Evolutionary conservation across 106 monocot species (phyloP).

Genomic region (Alisma plantagoaquatica): DNA sequence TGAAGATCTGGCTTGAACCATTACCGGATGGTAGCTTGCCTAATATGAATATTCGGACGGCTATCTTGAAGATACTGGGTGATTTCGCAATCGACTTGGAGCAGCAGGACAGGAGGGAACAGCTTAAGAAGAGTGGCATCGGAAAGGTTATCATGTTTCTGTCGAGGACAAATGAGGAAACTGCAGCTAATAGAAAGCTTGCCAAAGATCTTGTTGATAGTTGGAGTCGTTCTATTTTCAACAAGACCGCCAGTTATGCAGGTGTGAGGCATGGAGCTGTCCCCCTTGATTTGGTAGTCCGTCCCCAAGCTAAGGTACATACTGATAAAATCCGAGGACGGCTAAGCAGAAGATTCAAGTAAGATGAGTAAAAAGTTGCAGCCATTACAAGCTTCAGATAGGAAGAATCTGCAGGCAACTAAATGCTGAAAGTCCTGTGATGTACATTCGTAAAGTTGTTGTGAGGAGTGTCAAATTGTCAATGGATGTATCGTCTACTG

Average conservation of each 20-base stretch:
- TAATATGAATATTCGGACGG: slow-evolving; percentile 74
- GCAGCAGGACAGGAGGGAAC: slow-evolving; percentile 58
- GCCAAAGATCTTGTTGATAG: slow-evolving; percentile 91
- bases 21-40: slow-evolving; percentile 90
- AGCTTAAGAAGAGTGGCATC: slow-evolving; percentile 80
- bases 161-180: slow-evolving; percentile 88
- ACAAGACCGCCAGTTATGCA: slow-evolving; percentile 46
- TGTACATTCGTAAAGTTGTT: too few species aligned
- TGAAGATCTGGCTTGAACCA: slow-evolving; percentile 91
- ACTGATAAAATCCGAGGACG: slow-evolving; percentile 67
- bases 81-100: slow-evolving; percentile 88
- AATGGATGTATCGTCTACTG: too few species aligned
- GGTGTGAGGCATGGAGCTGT: slow-evolving; percentile 53
- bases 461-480: too few species aligned
- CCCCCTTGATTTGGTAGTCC: slow-evolving; percentile 66
- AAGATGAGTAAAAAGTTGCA: slow-evolving; percentile 87
- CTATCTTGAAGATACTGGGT: slow-evolving; percentile 56
- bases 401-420: slow-evolving; percentile 80
- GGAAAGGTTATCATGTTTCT: slow-evolving; percentile 97
- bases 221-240: slow-evolving; percentile 94
- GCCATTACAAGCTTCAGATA: slow-evolving; percentile 71
- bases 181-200: slow-evolving; percentile 67
- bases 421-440: too few species aligned
- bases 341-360: slow-evolving; percentile 54
- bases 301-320: slow-evolving; percentile 77